A percentile compares a stretch with the other conserved stretches of the same genome.
Conservation (phyloP, 306 rosid genomes). For the Castanea mollissima region DNA sequence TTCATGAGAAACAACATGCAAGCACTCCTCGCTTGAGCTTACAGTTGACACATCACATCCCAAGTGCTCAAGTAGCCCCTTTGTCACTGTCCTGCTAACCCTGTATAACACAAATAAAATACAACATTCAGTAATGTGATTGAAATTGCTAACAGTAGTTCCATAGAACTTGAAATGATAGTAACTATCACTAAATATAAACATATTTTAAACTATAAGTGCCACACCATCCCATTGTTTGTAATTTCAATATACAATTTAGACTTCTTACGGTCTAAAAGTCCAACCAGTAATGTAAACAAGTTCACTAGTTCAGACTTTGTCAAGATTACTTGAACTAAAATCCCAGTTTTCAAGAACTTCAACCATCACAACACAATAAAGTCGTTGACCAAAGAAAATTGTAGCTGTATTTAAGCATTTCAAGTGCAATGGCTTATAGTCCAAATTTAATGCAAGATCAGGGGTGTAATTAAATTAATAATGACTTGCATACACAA, state of each 20-base stretch:
- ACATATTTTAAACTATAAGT: neutral
- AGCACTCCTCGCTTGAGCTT: slow-evolving; percentile 66
- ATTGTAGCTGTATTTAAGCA: no score
- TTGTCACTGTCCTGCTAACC: slow-evolving; percentile 79
- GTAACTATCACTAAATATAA: neutral
- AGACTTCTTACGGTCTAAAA: no score
- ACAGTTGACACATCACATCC: slow-evolving; percentile 78
- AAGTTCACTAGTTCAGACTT: no score
- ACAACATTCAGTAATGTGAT: slow-evolving; percentile 4
- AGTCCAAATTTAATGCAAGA: no score
- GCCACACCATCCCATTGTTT: no score
- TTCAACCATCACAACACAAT: neutral
- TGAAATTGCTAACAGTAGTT: neutral
- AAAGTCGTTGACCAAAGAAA: no score
- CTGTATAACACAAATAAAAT: slow-evolving; percentile 40
- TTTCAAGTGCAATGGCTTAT: no score
- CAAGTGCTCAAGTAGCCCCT: slow-evolving; percentile 81
- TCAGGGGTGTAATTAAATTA: no score
- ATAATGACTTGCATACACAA: no score
- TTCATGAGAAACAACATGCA: slow-evolving; percentile 59
- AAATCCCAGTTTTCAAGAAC: neutral
- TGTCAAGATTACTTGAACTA: no score
- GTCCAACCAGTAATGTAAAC: no score
- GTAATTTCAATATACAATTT: no score
- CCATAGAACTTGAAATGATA: neutral